Evolutionary conservation across 768 basidiomycete species (phyloP).

Genomic region (Termitomyces sp.): DNA sequence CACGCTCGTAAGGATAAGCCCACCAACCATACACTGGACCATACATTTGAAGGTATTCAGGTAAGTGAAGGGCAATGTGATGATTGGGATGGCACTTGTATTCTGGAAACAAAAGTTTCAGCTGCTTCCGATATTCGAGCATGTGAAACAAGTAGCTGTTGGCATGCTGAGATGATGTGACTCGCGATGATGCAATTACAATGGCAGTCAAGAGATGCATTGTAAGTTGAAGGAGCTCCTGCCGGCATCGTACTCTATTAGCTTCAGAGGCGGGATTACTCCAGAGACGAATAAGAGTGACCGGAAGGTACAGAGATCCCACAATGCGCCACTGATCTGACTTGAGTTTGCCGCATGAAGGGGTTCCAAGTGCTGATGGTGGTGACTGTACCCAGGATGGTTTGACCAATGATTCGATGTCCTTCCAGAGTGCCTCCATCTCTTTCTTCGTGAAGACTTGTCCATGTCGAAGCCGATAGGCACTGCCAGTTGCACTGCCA

Average conservation of each 20-base stretch:
- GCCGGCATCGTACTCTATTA: constrained; percentile 8
- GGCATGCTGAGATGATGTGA: background rate
- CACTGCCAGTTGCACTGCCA: no score
- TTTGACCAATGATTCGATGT: constrained; percentile 7
- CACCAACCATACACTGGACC: constrained; percentile 19
- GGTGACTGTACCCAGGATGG: constrained; percentile 23
- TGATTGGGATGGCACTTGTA: constrained; percentile 25
- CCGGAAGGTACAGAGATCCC: constrained; percentile 21
- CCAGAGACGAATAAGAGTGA: constrained; percentile 32
- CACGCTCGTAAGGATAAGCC: constrained; percentile 12
- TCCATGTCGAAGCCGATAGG: no score
- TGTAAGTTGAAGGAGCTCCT: constrained; percentile 21
- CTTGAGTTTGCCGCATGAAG: constrained; percentile 17
- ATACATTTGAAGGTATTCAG: constrained; percentile 20
- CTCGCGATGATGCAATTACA: constrained; percentile 14
- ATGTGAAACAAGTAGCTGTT: background rate
- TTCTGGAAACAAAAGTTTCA: constrained; percentile 16
- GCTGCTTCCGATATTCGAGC: background rate
- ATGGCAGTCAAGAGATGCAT: constrained; percentile 29
- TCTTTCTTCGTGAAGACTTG: constrained; percentile 4
- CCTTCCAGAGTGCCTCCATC: constrained; percentile 1
- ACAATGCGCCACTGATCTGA: constrained; percentile 23
- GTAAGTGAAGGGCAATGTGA: constrained; percentile 33
- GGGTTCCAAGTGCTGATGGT: constrained; percentile 17
- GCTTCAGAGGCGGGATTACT: constrained; percentile 7